Percentiles rank a stretch among this genome's conserved stretches.
phyloP scores from a whole-genome alignment of 305 asterid species.

The Solanum hybrid region DNA sequence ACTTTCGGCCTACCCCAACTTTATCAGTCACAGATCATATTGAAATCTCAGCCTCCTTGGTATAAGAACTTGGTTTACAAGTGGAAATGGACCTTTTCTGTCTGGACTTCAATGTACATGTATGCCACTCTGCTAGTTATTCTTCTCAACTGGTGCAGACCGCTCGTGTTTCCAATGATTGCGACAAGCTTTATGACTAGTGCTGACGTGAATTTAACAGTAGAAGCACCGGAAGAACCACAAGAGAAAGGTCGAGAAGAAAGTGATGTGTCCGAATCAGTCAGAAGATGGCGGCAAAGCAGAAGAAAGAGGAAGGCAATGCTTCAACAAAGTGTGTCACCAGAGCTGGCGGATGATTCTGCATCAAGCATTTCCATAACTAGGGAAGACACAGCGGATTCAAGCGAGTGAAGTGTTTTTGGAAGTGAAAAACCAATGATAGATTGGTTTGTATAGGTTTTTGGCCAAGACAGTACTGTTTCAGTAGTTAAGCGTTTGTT shows the following conservation, averaged over 20 bases:
- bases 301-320: constrained; percentile 49
- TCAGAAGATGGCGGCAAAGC: constrained; percentile 39
- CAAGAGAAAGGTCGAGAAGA: constrained; percentile 7
- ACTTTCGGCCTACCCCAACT: constrained; percentile 53
- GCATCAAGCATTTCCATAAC: constrained; percentile 37
- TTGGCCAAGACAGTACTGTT: neutral
- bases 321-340: constrained; percentile 10
- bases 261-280: constrained; percentile 18
- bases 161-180: constrained; percentile 32
- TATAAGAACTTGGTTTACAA: constrained; percentile 35
- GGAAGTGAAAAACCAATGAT: neutral
- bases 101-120: constrained; percentile 54
- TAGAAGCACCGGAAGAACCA: constrained; percentile 4
- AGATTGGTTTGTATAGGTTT: neutral
- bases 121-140: constrained; percentile 34
- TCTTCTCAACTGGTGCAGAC: constrained; percentile 36
- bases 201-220: neutral
- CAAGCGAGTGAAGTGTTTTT: neutral
- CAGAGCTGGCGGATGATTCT: constrained; percentile 10
- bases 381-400: constrained; percentile 14
- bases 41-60: constrained; percentile 56
- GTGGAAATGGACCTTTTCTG: constrained; percentile 65
- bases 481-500: neutral
- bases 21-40: constrained; percentile 40
- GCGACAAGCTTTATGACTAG: neutral